Conservation (phyloP, 2,329 filamentous ascomycete genomes). For the Cyanodermella asteris region DNA sequence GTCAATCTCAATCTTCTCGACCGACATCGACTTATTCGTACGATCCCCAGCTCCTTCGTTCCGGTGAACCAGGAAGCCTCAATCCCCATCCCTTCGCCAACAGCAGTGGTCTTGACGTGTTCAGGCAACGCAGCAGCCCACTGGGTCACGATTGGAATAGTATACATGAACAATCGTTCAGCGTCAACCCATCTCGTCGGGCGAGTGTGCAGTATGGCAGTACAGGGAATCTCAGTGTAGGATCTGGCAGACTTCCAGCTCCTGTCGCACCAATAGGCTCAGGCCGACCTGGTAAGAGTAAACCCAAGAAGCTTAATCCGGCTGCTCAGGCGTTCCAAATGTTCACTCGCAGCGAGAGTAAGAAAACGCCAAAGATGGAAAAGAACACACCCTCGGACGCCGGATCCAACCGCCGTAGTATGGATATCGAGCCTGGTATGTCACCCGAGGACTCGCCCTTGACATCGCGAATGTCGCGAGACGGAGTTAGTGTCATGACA, state of each 20-base stretch:
- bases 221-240: conserved; percentile 37
- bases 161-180: conserved; percentile 39
- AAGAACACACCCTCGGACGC: no score
- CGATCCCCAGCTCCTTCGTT: no score
- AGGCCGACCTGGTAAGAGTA: no score
- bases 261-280: no score
- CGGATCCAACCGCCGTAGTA: no score
- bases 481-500: no score
- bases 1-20: conserved; percentile 22
- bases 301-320: conserved; percentile 58
- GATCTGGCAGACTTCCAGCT: no score
- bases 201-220: conserved; percentile 62
- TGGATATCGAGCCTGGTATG: no score
- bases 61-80: no score
- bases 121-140: conserved; percentile 29
- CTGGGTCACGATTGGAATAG: conserved; percentile 31
- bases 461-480: no score
- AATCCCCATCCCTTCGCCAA: no score
- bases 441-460: no score
- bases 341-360: conserved; percentile 26
- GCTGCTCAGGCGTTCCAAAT: conserved; percentile 72
- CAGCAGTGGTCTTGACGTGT: conserved; percentile 26
- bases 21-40: conserved; percentile 33
- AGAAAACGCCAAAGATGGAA: conserved; percentile 6
- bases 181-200: conserved; percentile 56